These are phyloP conservation scores for Dryas octopetala DNA, from an alignment of 306 rosid genomes.

Conservation along the genomic window DNA sequence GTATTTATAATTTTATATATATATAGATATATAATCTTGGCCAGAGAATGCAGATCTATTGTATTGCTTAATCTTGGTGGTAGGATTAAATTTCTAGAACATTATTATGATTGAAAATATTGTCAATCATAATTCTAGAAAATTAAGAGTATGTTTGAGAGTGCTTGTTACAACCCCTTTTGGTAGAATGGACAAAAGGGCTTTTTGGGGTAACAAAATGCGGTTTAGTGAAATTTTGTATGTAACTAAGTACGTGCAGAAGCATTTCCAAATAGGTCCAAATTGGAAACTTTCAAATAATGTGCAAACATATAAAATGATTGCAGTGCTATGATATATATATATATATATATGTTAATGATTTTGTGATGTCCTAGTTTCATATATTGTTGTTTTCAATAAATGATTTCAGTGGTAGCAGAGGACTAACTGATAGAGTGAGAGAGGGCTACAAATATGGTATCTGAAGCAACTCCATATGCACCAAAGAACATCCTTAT, in stretches of 20 bases:
- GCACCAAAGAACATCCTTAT: constrained; percentile 61
- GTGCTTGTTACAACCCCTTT: background rate
- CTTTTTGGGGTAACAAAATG: too few species aligned
- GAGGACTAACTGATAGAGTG: constrained; percentile 2
- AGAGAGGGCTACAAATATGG: constrained; percentile 34
- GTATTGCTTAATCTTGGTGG: background rate
- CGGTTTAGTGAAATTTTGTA: too few species aligned
- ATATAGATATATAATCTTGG: background rate
- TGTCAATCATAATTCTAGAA: background rate
- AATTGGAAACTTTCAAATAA: too few species aligned
- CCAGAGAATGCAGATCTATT: background rate
- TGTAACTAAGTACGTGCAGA: too few species aligned
- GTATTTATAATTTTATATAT: too few species aligned
- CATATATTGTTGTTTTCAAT: background rate
- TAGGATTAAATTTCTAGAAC: background rate
- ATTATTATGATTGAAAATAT: background rate
- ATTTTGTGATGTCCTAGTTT: background rate
- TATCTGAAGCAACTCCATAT: constrained; percentile 34
- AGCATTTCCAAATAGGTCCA: too few species aligned
- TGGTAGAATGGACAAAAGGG: too few species aligned
- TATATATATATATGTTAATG: background rate
- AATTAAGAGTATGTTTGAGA: background rate
- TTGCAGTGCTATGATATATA: background rate
- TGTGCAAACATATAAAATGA: background rate
- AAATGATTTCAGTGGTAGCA: background rate